Conservation (phyloP, 345 rosid genomes). For the Streptanthus diversifolius region DNA sequence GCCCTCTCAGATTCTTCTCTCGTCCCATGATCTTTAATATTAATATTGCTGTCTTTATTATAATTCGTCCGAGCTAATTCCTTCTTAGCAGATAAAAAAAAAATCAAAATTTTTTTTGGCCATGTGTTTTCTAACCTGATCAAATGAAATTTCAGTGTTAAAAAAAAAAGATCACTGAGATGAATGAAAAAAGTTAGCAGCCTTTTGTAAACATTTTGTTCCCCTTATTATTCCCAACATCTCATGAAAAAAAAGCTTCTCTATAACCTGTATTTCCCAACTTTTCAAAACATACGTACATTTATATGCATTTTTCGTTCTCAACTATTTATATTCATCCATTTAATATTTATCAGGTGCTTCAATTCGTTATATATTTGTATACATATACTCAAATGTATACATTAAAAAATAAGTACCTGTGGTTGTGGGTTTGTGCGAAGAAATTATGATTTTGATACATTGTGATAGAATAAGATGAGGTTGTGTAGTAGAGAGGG, state of each 20-base stretch:
- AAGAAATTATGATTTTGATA: not conserved
- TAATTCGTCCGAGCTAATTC: slow-evolving; percentile 9
- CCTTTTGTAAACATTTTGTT: slow-evolving; percentile 31
- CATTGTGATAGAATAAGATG: slow-evolving; percentile 21
- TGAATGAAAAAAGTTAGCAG: slow-evolving; percentile 35
- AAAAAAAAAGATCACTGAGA: slow-evolving; percentile 19
- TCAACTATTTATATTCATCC: not conserved
- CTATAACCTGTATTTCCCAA: not conserved
- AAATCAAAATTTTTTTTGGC: slow-evolving; percentile 15
- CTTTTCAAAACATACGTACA: not conserved
- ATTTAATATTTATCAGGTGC: not conserved
- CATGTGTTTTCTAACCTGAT: too few species aligned
- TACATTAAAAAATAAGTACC: slow-evolving; percentile 30
- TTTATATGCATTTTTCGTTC: not conserved
- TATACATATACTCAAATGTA: not conserved
- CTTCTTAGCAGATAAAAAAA: not conserved
- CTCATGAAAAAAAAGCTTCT: slow-evolving; percentile 23
- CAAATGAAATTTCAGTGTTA: too few species aligned
- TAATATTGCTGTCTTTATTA: not conserved
- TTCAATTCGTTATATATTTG: not conserved
- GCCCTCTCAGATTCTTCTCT: slow-evolving; percentile 31
- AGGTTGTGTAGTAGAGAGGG: slow-evolving; percentile 15
- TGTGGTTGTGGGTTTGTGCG: slow-evolving; percentile 26
- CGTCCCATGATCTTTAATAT: slow-evolving; percentile 27
- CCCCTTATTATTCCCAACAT: slow-evolving; percentile 21